A percentile compares a stretch with the other conserved stretches of the same genome.
Conservation (phyloP, 2,329 filamentous ascomycete genomes). For the Colletotrichum chlorophyti region DNA sequence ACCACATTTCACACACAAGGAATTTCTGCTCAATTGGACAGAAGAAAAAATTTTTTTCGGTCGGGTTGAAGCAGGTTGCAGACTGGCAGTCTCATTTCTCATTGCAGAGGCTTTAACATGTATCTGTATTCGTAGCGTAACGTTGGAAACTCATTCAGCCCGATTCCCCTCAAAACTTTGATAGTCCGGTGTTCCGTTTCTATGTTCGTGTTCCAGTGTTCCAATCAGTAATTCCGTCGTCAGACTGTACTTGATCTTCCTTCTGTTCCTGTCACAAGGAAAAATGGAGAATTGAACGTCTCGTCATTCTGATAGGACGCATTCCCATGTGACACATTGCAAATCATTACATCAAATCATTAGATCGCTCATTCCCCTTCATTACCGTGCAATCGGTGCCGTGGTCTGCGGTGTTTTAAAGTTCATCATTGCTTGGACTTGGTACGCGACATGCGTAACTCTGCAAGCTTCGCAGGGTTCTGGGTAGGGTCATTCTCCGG, state of each 20-base stretch:
- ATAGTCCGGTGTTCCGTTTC: too few species aligned
- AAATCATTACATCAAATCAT: slow-evolving; percentile 18
- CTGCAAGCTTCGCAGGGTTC: slow-evolving; percentile 48
- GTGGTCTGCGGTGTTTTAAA: not conserved
- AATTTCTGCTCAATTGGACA: not conserved
- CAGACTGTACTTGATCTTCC: not conserved
- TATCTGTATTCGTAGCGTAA: too few species aligned
- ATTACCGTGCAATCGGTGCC: slow-evolving; percentile 14
- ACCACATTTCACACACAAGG: too few species aligned
- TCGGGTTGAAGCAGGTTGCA: too few species aligned
- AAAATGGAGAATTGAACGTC: not conserved
- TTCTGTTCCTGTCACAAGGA: not conserved
- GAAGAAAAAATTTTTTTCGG: too few species aligned
- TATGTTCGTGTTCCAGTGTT: not conserved
- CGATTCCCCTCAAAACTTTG: too few species aligned
- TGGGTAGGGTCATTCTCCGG: slow-evolving; percentile 49
- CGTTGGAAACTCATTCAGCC: too few species aligned
- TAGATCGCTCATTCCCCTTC: slow-evolving; percentile 7
- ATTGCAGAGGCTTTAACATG: too few species aligned
- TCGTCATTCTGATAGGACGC: not conserved
- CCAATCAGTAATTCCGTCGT: not conserved
- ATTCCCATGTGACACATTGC: not conserved
- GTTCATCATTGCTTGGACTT: slow-evolving; percentile 17
- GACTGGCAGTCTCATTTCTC: too few species aligned
- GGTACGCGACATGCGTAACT: slow-evolving; percentile 26